A percentile compares a stretch with the other conserved stretches of the same genome.
These are phyloP conservation scores for Hymenoscyphus fraxineus DNA, from an alignment of 2,329 filamentous ascomycete species.

Conservation along the genomic window DNA sequence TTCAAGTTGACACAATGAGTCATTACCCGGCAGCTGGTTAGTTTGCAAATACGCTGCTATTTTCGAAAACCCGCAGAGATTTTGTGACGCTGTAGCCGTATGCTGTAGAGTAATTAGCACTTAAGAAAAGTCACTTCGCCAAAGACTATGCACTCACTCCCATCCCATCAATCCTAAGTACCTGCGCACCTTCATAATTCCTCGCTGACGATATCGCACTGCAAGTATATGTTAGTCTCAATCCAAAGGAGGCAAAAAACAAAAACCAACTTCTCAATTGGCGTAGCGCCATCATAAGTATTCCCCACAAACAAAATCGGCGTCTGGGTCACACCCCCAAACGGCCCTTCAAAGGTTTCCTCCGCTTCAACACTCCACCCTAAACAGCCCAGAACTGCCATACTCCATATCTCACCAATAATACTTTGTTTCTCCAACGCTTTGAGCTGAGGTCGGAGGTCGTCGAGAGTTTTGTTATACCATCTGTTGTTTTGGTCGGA, in stretches of 20 bases:
- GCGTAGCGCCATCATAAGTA: slow-evolving; percentile 8
- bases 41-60: not conserved
- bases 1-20: not conserved
- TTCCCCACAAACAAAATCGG: slow-evolving; percentile 6
- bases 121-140: not conserved
- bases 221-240: not conserved
- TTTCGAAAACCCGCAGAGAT: not conserved
- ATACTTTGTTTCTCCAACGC: slow-evolving; percentile 6
- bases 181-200: not conserved
- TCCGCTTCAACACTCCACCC: slow-evolving; percentile 6
- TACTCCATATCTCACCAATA: slow-evolving; percentile 9
- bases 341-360: not conserved
- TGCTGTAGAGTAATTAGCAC: not conserved
- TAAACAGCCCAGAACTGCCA: slow-evolving; percentile 2
- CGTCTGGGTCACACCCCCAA: not conserved
- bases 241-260: not conserved
- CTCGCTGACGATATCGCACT: not conserved
- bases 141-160: not conserved
- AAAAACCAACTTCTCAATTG: slow-evolving; percentile 6
- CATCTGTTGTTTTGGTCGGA: slow-evolving; percentile 10
- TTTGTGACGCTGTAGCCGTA: not conserved
- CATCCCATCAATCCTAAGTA: not conserved
- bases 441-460: not conserved
- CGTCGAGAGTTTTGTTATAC: slow-evolving; percentile 5
- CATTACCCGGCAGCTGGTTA: not conserved